Evolutionary conservation across 2,329 filamentous ascomycete genomes (phyloP).

Genomic region (Calonectria honghensis): DNA sequence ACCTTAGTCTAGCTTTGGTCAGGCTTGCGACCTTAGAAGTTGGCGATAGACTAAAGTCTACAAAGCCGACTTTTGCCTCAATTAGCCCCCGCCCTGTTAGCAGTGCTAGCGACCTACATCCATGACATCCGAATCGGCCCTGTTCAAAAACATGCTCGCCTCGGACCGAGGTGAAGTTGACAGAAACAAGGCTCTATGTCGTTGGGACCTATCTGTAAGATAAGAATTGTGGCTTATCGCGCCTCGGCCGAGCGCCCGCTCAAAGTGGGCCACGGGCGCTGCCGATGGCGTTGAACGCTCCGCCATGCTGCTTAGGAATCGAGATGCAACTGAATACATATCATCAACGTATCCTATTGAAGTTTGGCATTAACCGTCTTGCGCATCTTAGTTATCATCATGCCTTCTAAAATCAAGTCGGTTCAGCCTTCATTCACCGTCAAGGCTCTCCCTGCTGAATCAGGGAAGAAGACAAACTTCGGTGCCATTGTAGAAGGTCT

Average conservation of each 20-base stretch:
- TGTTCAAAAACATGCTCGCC: background rate
- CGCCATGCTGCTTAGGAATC: background rate
- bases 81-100: background rate
- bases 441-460: background rate
- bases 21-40: background rate
- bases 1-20: background rate
- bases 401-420: constrained; percentile 6
- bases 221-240: background rate
- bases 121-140: background rate
- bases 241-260: constrained; percentile 15
- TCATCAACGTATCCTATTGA: background rate
- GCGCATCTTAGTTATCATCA: background rate
- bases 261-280: background rate
- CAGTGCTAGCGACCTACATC: background rate
- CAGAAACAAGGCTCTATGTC: background rate
- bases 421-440: background rate
- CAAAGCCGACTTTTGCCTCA: background rate
- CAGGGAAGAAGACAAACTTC: constrained; percentile 4
- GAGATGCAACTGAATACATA: background rate
- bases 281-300: background rate
- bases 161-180: background rate
- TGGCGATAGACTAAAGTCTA: background rate
- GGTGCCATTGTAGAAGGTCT: background rate
- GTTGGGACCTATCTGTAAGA: background rate
- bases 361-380: background rate